phyloP scores from a whole-genome alignment of 2,329 filamentous ascomycete species.

The Cyanodermella asteris region DNA sequence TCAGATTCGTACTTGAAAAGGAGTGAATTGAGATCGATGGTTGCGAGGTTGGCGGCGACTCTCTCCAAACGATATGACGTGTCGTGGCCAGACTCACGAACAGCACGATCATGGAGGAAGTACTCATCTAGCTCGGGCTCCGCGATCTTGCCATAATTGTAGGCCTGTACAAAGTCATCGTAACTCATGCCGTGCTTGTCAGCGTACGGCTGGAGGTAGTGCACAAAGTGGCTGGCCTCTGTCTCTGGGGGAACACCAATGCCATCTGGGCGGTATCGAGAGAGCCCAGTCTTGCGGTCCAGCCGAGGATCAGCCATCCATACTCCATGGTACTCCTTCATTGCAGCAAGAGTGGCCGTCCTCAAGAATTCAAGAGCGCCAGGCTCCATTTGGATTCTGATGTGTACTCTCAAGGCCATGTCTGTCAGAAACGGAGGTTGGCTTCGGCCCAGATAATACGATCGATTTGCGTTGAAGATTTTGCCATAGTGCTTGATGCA shows the following conservation, averaged over 20 bases:
- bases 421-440: conserved; percentile 95
- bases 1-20: conserved; percentile 96
- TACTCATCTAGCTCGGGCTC: conserved; percentile 89
- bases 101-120: conserved; percentile 86
- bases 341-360: conserved; percentile 63
- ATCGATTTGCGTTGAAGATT: conserved; percentile 88
- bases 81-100: conserved; percentile 90
- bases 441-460: conserved; percentile 84
- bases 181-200: conserved; percentile 68
- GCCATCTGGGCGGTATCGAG: conserved; percentile 66
- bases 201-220: conserved; percentile 61
- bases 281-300: conserved; percentile 57
- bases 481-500: conserved; percentile 97
- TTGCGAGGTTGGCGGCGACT: conserved; percentile 70
- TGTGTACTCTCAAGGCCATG: conserved; percentile 85
- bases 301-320: conserved; percentile 64
- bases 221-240: conserved; percentile 66
- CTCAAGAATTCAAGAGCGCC: conserved; percentile 63
- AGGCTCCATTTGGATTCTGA: conserved; percentile 72
- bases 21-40: conserved; percentile 82
- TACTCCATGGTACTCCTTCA: conserved; percentile 87
- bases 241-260: conserved; percentile 79
- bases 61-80: conserved; percentile 85
- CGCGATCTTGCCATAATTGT: conserved; percentile 53
- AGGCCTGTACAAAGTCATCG: conserved; percentile 65